Evolutionary conservation across 495 filamentous ascomycete species (phyloP).

Genomic region (Xylaria acuta): DNA sequence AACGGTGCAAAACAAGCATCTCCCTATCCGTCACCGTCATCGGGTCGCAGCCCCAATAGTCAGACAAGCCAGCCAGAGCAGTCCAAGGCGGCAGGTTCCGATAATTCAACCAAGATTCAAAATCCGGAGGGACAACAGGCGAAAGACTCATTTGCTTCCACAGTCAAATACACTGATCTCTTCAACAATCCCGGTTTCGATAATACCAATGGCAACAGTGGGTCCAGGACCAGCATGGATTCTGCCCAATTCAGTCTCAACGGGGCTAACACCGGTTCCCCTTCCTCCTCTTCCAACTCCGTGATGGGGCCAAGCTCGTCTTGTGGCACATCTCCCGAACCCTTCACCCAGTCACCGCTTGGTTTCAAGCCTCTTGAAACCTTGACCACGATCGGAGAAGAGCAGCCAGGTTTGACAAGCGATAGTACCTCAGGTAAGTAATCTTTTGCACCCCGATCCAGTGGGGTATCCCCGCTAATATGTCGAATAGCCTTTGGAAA

Average conservation of each 20-base stretch:
- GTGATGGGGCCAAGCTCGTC: slow-evolving; percentile 72
- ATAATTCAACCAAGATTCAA: slow-evolving; percentile 37
- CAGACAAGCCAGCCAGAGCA: slow-evolving; percentile 43
- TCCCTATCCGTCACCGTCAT: slow-evolving; percentile 35
- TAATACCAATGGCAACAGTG: slow-evolving; percentile 45
- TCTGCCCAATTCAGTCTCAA: slow-evolving; percentile 54
- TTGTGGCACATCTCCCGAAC: slow-evolving; percentile 69
- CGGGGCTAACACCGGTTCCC: slow-evolving; percentile 59
- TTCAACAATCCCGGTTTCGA: slow-evolving; percentile 43
- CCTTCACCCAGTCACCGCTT: slow-evolving; percentile 59
- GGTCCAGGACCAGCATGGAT: slow-evolving; percentile 67
- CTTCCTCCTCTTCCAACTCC: slow-evolving; percentile 67
- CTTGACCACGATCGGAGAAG: slow-evolving; percentile 62
- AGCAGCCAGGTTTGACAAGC: slow-evolving; percentile 45
- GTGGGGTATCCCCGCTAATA: slow-evolving; percentile 27
- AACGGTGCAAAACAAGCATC: slow-evolving; percentile 47
- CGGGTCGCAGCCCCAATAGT: slow-evolving; percentile 34
- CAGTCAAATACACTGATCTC: slow-evolving; percentile 43
- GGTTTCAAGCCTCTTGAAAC: slow-evolving; percentile 67
- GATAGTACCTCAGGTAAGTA: slow-evolving; percentile 43
- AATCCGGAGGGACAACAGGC: slow-evolving; percentile 39
- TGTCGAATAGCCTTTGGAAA: slow-evolving; percentile 41
- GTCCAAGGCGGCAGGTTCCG: slow-evolving; percentile 39
- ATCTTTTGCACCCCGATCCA: not conserved
- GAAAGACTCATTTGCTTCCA: slow-evolving; percentile 21